These are phyloP conservation scores for Closterium sp. DNA, from an alignment of 139 green algal species.

Conservation along the genomic window DNA sequence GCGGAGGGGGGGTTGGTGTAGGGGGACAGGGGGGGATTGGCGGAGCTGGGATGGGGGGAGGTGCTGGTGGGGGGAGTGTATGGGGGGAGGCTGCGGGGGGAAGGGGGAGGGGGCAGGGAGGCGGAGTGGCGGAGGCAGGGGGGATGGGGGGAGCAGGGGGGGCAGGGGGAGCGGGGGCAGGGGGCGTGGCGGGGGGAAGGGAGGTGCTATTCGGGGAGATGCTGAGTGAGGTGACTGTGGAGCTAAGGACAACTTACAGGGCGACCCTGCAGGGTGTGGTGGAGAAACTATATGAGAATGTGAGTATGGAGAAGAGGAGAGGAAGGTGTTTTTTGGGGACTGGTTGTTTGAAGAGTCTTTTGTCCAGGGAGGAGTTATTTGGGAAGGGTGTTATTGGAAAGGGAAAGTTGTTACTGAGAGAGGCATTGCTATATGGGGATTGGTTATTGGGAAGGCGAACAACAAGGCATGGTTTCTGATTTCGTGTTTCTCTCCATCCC, in stretches of 20 bases:
- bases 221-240: slow-evolving; percentile 33
- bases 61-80: neutral
- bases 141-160: neutral
- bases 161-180: neutral
- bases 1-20: too few relatives aligned
- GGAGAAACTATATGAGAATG: slow-evolving; percentile 36
- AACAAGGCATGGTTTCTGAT: too few relatives aligned
- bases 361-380: slow-evolving; percentile 14
- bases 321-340: neutral
- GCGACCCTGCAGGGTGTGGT: slow-evolving; percentile 32
- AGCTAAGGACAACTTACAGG: slow-evolving; percentile 47
- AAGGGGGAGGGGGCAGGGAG: neutral
- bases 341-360: too few relatives aligned
- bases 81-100: neutral
- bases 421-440: too few relatives aligned
- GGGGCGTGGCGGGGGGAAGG: neutral
- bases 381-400: too few relatives aligned
- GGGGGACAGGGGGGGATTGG: neutral
- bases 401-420: too few relatives aligned
- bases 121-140: neutral
- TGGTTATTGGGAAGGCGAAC: too few relatives aligned
- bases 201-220: too few relatives aligned
- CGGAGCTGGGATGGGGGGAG: neutral
- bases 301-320: neutral
- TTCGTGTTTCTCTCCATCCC: too few relatives aligned